A percentile compares a stretch with the other conserved stretches of the same genome.
Evolutionary conservation across 1,284 basidiomycete species (phyloP).

Genomic region (Xerocomus nothofagi): DNA sequence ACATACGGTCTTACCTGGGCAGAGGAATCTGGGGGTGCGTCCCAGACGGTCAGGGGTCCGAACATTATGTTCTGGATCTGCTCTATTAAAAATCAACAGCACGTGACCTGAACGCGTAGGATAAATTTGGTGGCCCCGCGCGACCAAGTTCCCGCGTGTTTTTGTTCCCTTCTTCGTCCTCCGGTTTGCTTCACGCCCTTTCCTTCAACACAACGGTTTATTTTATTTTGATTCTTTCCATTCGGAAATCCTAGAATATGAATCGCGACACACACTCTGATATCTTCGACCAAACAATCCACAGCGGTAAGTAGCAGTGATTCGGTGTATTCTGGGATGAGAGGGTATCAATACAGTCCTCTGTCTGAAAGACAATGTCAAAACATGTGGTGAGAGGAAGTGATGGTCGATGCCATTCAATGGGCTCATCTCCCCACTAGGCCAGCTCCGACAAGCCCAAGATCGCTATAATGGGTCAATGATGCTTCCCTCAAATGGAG

Average conservation of each 20-base stretch:
- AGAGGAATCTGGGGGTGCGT: not conserved
- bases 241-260: slow-evolving; percentile 17
- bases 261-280: slow-evolving; percentile 29
- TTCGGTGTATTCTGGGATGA: not conserved
- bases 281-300: slow-evolving; percentile 5
- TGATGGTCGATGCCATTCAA: not conserved
- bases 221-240: slow-evolving; percentile 6
- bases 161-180: slow-evolving; percentile 22
- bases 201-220: slow-evolving; percentile 2
- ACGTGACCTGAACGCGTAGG: slow-evolving; percentile 36
- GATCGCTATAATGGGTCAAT: slow-evolving; percentile 5
- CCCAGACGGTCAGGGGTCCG: not conserved
- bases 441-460: slow-evolving; percentile 13
- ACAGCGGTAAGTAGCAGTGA: slow-evolving; percentile 16
- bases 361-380: slow-evolving; percentile 8
- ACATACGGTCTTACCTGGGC: slow-evolving; percentile 9
- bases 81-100: slow-evolving; percentile 20
- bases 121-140: slow-evolving; percentile 28
- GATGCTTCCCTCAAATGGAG: slow-evolving; percentile 37
- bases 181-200: slow-evolving; percentile 21
- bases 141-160: slow-evolving; percentile 18
- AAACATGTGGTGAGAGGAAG: slow-evolving; percentile 16
- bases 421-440: slow-evolving; percentile 15
- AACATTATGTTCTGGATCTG: slow-evolving; percentile 3
- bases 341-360: not conserved